Evolutionary conservation across 2,329 filamentous ascomycete species (phyloP).

Genomic region (Hypoxylon sp.): DNA sequence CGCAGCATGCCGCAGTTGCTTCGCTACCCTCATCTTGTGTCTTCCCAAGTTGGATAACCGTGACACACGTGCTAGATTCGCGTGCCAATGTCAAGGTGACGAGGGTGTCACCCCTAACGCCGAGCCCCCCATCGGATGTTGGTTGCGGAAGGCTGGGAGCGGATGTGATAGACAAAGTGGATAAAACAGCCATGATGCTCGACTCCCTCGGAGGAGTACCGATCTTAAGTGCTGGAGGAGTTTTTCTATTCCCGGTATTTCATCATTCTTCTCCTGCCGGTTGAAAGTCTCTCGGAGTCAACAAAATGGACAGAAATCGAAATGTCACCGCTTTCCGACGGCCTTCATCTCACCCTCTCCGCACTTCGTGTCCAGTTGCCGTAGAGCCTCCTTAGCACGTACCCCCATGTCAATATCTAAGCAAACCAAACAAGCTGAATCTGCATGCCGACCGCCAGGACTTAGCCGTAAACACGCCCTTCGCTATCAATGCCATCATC

Average conservation of each 20-base stretch:
- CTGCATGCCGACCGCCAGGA: slow-evolving; percentile 21
- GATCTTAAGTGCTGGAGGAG: neutral
- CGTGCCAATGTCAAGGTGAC: slow-evolving; percentile 30
- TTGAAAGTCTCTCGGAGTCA: neutral
- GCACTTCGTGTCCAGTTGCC: slow-evolving; percentile 4
- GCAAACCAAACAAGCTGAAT: slow-evolving; percentile 11
- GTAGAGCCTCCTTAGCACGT: slow-evolving; percentile 21
- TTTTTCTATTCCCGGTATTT: neutral
- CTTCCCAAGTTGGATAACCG: slow-evolving; percentile 23
- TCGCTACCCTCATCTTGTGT: neutral
- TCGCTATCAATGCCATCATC: slow-evolving; percentile 21
- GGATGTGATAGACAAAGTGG: neutral
- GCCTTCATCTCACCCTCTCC: neutral
- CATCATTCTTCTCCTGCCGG: neutral
- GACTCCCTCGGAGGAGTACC: neutral
- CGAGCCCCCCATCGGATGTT: slow-evolving; percentile 14
- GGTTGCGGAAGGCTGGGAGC: slow-evolving; percentile 11
- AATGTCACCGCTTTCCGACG: slow-evolving; percentile 2
- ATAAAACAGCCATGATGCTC: slow-evolving; percentile 20
- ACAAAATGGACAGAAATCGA: neutral
- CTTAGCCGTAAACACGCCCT: slow-evolving; percentile 13
- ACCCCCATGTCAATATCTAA: slow-evolving; percentile 24
- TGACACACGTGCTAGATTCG: slow-evolving; percentile 16
- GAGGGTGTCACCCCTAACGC: slow-evolving; percentile 13
- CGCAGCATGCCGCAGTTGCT: slow-evolving; percentile 3